Evolutionary conservation across 73 alveolate genomes (phyloP).

Genomic region (Paramecium pentaurelia): DNA sequence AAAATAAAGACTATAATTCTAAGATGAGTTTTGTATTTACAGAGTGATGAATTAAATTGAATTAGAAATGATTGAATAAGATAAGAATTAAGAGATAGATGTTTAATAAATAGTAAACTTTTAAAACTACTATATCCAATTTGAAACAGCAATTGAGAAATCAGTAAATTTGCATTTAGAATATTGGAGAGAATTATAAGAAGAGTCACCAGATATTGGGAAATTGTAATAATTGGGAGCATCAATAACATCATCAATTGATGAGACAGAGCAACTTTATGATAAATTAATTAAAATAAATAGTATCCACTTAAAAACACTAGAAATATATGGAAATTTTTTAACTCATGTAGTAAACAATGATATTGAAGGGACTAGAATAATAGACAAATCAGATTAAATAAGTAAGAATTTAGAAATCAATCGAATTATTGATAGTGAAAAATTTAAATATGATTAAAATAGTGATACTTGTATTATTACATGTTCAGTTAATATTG

Average conservation of each 20-base stretch:
- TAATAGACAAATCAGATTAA: slow-evolving; percentile 43
- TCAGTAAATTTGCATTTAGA: slow-evolving; percentile 52
- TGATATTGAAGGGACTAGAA: slow-evolving; percentile 51
- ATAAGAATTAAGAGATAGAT: slow-evolving; percentile 54
- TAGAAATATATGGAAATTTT: slow-evolving; percentile 55
- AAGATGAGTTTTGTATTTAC: slow-evolving; percentile 52
- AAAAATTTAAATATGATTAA: slow-evolving; percentile 43
- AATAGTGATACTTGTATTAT: slow-evolving; percentile 45
- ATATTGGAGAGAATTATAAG: slow-evolving; percentile 56
- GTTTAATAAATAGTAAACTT: slow-evolving; percentile 43
- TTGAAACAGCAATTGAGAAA: slow-evolving; percentile 33
- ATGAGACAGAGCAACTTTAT: slow-evolving; percentile 9
- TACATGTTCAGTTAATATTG: slow-evolving; percentile 44
- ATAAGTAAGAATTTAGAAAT: slow-evolving; percentile 23
- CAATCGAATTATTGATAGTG: slow-evolving; percentile 39
- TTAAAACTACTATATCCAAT: slow-evolving; percentile 18
- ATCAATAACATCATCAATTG: slow-evolving; percentile 32
- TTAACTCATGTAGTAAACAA: slow-evolving; percentile 50
- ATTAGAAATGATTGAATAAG: slow-evolving; percentile 35
- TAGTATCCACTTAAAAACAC: slow-evolving; percentile 37
- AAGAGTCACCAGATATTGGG: slow-evolving; percentile 55
- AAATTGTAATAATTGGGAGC: slow-evolving; percentile 50
- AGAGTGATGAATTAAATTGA: slow-evolving; percentile 16
- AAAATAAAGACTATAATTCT: not conserved
- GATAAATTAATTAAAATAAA: slow-evolving; percentile 21